phyloP scores from a whole-genome alignment of 139 green algal species.

The Chlamydomonas eustigma region DNA sequence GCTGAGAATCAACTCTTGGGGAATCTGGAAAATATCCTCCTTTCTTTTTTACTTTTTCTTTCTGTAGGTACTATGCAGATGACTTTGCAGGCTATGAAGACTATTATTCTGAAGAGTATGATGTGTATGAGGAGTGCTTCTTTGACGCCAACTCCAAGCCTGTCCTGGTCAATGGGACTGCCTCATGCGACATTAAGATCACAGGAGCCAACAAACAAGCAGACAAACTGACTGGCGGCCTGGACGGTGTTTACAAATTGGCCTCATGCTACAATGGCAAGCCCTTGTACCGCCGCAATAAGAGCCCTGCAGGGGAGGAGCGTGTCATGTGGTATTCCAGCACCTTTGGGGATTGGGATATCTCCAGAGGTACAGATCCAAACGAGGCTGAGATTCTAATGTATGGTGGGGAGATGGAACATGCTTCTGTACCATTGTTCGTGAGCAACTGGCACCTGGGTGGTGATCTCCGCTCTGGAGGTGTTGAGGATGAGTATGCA shows the following conservation, averaged over 20 bases:
- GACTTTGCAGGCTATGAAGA: slow-evolving; percentile 41
- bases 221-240: slow-evolving; percentile 29
- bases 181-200: slow-evolving; percentile 34
- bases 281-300: slow-evolving; percentile 46
- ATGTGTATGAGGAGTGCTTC: slow-evolving; percentile 44
- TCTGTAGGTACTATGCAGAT: slow-evolving; percentile 34
- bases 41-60: no score
- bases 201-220: slow-evolving; percentile 27
- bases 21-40: no score
- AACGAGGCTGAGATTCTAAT: slow-evolving; percentile 54
- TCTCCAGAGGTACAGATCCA: slow-evolving; percentile 39
- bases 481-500: slow-evolving; percentile 36
- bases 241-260: slow-evolving; percentile 56
- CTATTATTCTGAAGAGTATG: slow-evolving; percentile 44
- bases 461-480: slow-evolving; percentile 24
- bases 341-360: slow-evolving; percentile 52
- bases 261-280: slow-evolving; percentile 50
- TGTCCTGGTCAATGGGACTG: slow-evolving; percentile 29
- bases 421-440: slow-evolving; percentile 43
- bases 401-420: slow-evolving; percentile 56
- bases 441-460: slow-evolving; percentile 51
- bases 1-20: no score
- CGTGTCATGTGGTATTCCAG: slow-evolving; percentile 37
- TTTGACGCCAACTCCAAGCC: slow-evolving; percentile 32
- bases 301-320: slow-evolving; percentile 31